Evolutionary conservation across 1,284 basidiomycete species (phyloP), one percentile per base, ranked within the genome.

Genomic region (Naganishia sp.): DNA sequence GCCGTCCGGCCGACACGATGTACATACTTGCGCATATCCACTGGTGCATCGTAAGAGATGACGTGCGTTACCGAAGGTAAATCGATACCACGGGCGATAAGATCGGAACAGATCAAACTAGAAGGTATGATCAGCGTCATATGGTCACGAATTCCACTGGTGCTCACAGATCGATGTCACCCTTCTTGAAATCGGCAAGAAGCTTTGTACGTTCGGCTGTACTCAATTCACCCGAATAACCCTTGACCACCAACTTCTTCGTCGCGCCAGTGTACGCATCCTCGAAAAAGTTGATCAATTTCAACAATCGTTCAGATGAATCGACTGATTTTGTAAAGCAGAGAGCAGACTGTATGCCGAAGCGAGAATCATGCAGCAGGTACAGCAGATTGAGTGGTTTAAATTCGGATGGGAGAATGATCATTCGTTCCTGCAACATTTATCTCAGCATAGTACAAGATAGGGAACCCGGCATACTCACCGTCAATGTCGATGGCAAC

Each of bases 1-100:
- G 95, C 95, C 0, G 95, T 98, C 46, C 95, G 84, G 21, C 95
- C 95, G 0, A 94, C 94, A 55, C 95, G 88, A 78, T 99, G 95
- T 21, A 99, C 91, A 75, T 99, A 98, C 79, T 98, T 98, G 57
- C 92, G 86, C 85, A 96, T 91, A 75, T 98, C 95, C n/a, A 97
- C 85, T 1, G 95, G 94, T 2, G 88, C 88, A 78, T 98, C 95
- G 78, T 98, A 98, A 70, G 88, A 93, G 46, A 99, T 85, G 36
- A 98, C 95, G 78, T 97, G 90, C 13, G 87, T 86, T 52, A 98
- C 92, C 67, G 90, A 86, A 57, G 88, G 90, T 66, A 99, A 89
- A 77, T 99, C 96, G 68, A 98, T 93, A n/a, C 95, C 96, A 69
- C 96, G 87, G 10, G 95, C 91, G 68, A 98, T 91, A 21, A 99